These are phyloP conservation scores for Chalciporus sphaerocephalus DNA, from an alignment of 768 basidiomycete genomes.

Conservation along the genomic window DNA sequence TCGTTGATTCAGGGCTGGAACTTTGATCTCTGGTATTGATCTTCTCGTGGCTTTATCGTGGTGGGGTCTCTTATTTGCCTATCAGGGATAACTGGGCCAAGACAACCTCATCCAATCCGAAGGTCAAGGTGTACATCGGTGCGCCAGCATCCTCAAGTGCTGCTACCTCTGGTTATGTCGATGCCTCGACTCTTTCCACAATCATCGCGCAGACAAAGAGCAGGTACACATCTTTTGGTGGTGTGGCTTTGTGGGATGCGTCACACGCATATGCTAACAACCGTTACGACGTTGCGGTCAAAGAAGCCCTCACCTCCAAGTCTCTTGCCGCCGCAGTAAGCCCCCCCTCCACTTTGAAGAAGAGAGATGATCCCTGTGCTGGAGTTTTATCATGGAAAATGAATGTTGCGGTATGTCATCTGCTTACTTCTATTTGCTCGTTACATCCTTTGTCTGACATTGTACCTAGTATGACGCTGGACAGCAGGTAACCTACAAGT, in stretches of 20 bases:
- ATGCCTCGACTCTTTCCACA: slow-evolving; percentile 30
- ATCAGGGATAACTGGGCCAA: slow-evolving; percentile 44
- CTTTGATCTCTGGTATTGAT: slow-evolving; percentile 32
- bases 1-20: slow-evolving; percentile 42
- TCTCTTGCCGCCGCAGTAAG: no score
- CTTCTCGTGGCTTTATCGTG: no score
- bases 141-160: slow-evolving; percentile 42
- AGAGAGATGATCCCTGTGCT: no score
- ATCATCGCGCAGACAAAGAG: slow-evolving; percentile 34
- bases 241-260: slow-evolving; percentile 43
- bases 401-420: no score
- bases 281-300: slow-evolving; percentile 57
- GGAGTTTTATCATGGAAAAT: slow-evolving; percentile 26
- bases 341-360: no score
- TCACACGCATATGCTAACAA: slow-evolving; percentile 51
- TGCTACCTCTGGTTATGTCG: slow-evolving; percentile 44
- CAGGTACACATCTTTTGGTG: slow-evolving; percentile 44
- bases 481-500: no score
- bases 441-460: no score
- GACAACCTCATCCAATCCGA: slow-evolving; percentile 39
- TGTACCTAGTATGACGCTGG: no score
- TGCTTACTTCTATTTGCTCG: no score
- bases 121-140: slow-evolving; percentile 49
- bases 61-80: no score
- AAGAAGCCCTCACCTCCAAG: slow-evolving; percentile 41